A percentile compares a stretch with the other conserved stretches of the same genome.
Conservation (phyloP, 495 filamentous ascomycete genomes). For the Daldinia grandis region DNA sequence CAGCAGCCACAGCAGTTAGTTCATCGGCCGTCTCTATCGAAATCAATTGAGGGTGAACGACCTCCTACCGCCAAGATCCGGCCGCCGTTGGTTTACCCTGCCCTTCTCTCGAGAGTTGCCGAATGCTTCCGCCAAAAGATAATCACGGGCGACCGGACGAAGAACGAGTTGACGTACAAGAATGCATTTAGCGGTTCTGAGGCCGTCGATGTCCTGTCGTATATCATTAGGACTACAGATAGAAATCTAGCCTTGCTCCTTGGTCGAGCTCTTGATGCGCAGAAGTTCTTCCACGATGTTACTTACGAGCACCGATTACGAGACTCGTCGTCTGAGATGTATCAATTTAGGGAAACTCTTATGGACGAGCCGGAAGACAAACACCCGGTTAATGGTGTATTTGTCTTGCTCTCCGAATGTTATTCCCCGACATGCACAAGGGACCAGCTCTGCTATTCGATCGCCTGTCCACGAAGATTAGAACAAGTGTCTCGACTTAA, state of each 20-base stretch:
- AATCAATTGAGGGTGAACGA: slow-evolving; percentile 59
- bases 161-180: slow-evolving; percentile 97
- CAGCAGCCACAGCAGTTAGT: slow-evolving; percentile 49
- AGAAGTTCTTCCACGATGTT: slow-evolving; percentile 99
- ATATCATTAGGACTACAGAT: slow-evolving; percentile 96
- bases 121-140: slow-evolving; percentile 91
- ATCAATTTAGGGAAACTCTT: slow-evolving; percentile 94
- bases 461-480: slow-evolving; percentile 91
- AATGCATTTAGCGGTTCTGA: slow-evolving; percentile 94
- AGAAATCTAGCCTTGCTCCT: slow-evolving; percentile 92
- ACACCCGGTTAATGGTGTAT: slow-evolving; percentile 90
- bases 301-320: slow-evolving; percentile 96
- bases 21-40: slow-evolving; percentile 53
- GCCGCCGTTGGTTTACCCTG: slow-evolving; percentile 89
- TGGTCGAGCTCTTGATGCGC: slow-evolving; percentile 93
- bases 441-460: slow-evolving; percentile 96
- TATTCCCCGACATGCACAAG: slow-evolving; percentile 97
- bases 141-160: slow-evolving; percentile 81
- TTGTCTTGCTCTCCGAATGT: slow-evolving; percentile 94
- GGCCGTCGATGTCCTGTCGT: slow-evolving; percentile 91
- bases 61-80: slow-evolving; percentile 61
- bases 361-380: slow-evolving; percentile 82
- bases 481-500: slow-evolving; percentile 96
- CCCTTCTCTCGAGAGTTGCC: slow-evolving; percentile 87
- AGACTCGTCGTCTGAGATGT: slow-evolving; percentile 89